Base-by-base conservation (phyloP, 2,329 filamentous ascomycete genomes). In the Exutisphaerella laricina region DNA sequence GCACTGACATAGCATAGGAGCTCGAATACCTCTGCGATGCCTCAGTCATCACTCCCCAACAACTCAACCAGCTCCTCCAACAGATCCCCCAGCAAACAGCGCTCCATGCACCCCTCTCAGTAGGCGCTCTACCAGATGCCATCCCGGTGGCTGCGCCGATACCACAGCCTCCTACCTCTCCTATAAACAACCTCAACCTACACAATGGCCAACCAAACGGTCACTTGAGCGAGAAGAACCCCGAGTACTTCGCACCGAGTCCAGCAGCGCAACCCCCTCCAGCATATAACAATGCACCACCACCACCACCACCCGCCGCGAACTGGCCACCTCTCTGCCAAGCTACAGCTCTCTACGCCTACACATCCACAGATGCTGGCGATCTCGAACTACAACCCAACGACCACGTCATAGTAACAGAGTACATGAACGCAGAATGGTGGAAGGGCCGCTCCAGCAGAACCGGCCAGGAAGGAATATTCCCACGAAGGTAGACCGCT, bases 341-440 rank as follows among this genome's bases (percentile, higher is more conserved):
- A 54, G 88, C 88, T 18, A 80, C 80, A 17, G 89, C 89, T 5
- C 74, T 95, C 36, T 97, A 95, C 71, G 77, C 78, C 49, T 97
- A 96, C 71, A 76, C 74, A 23, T 85, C 83, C 6, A 75, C 83
- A 29, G 89, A 95, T 62, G 76, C 81, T 3, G 87, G 88, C 46
- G 90, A 97, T 63, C 74, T 94, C 50, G 79, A 78, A 2, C 79
- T 97, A 46, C 79, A 87, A 61, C 81, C 84, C 49, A 84, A 89
- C 61, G 90, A 97, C 69, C 74, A 75, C 51, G 74, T 97, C 55
- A 77, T 79, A 46, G 85, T 97, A 16, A 78, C 80, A 53, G 87
- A 95, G 31, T 89, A 94, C 71, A 92, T 95, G 84, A 97, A 97
- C 68, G 80, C 82, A 50, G 89, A 97, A 67, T 97, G 90, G 90